Base-by-base conservation (phyloP, 179 eudicot species). In the Sideroxylon spinosum region DNA sequence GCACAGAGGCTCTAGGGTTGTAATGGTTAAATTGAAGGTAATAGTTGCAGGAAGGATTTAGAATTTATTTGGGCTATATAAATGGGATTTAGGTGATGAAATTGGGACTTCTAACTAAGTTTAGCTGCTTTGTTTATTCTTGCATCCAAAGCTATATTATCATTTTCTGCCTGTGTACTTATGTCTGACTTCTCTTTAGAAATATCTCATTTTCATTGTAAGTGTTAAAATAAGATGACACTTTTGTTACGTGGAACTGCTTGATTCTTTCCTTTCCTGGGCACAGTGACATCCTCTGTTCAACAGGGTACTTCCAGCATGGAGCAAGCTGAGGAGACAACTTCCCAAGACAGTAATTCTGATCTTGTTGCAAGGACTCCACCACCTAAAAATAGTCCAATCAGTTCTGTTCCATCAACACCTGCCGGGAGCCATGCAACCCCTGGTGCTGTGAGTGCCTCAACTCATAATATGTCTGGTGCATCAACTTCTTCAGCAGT, bases 291-390 rank as follows among this genome's bases (percentile, higher is more conserved):
- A 76, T 78, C 90, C 74, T 67, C 90, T 60, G 67, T 80, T 78
- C 90, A 86, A 77, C 92, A 83, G 79, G 89, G 78, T 83, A 75
- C 84, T 82, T 73, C 91, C 22, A 46, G 78, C 64, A 90, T 37
- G 74, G 99, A 96, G 76, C 99, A 88, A 83, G 83, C 68, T 29
- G 94, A 89, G 82, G 97, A 90, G 84, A 76, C 86, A 29, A 44
- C 83, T 79, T 82, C 86, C 71, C 91, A 86, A 76, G 99, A 94
- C 75, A 84, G 61, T 76, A 86, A 65, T 79, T 72, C 89, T 73
- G 98, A 95, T 71, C 74, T 79, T 70, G 86, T 81, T 82, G 86
- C 94, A 16, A 94, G 84, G 80, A 96, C 97, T 67, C 97, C 94
- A 32, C 86, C 95, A 49, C 84, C 98, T 76, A 96, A 94, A 87